Percentiles rank a stretch among this genome's conserved stretches.
phyloP scores from a whole-genome alignment of 306 rosid genomes.

The Cajanus cajan region DNA sequence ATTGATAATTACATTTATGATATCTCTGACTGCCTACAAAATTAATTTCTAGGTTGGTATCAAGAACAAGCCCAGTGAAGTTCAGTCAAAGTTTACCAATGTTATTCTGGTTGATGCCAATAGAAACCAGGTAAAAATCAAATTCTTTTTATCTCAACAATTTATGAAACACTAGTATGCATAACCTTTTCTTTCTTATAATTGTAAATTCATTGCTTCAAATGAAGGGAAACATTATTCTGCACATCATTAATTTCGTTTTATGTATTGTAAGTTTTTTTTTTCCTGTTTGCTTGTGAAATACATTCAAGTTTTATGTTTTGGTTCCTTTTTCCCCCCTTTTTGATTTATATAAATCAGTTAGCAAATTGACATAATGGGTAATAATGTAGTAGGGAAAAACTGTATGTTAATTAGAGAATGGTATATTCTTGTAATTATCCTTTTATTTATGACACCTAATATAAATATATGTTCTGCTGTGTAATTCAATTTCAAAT shows the following conservation, averaged over 20 bases:
- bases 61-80: slow-evolving; percentile 74
- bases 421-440: background rate
- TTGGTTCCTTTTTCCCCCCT: background rate
- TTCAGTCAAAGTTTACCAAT: slow-evolving; percentile 72
- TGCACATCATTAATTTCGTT: background rate
- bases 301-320: slow-evolving; percentile 4
- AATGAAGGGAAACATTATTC: slow-evolving; percentile 24
- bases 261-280: background rate
- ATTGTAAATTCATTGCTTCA: slow-evolving; percentile 10
- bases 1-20: slow-evolving; percentile 18
- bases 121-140: slow-evolving; percentile 72
- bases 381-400: background rate
- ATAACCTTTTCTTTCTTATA: background rate
- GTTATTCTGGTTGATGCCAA: slow-evolving; percentile 74
- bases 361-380: background rate
- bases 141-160: background rate
- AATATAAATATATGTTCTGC: background rate
- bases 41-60: slow-evolving; percentile 72
- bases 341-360: background rate
- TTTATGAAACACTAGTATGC: background rate
- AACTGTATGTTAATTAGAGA: background rate
- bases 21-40: slow-evolving; percentile 28
- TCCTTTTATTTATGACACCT: background rate
- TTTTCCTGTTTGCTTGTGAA: slow-evolving; percentile 5
- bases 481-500: background rate